Evolutionary conservation across 1,284 basidiomycete genomes (phyloP).

Genomic region (Uromyces viciae-fabae): DNA sequence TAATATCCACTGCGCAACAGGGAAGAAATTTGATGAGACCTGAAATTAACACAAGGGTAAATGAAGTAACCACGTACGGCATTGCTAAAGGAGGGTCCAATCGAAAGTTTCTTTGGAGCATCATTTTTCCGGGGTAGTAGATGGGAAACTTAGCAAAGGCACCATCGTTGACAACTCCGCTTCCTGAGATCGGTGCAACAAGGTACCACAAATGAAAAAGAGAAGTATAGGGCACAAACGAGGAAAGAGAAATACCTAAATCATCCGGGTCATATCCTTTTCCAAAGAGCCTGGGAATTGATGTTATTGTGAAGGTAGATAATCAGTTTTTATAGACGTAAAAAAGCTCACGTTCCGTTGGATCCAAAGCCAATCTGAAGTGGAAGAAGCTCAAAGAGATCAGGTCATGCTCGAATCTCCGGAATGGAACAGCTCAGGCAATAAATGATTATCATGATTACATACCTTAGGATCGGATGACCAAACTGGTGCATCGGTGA

Average conservation of each 20-base stretch:
- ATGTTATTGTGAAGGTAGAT: not conserved
- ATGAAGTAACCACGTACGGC: not conserved
- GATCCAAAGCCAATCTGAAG: slow-evolving; percentile 26
- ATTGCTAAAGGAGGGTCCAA: not conserved
- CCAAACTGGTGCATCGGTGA: slow-evolving; percentile 9
- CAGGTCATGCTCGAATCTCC: not conserved
- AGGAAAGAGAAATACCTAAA: not conserved
- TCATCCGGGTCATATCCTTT: slow-evolving; percentile 20
- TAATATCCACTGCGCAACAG: slow-evolving; percentile 17
- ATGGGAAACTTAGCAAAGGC: slow-evolving; percentile 25
- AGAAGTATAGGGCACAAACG: not conserved
- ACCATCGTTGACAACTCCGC: slow-evolving; percentile 32
- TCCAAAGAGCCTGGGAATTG: not conserved
- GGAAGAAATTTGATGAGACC: too few relatives aligned
- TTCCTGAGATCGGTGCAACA: not conserved
- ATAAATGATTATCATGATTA: too few relatives aligned
- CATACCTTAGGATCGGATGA: slow-evolving; percentile 31
- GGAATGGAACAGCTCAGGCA: too few relatives aligned
- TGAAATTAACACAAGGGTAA: not conserved
- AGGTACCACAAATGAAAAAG: not conserved
- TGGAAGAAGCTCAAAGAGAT: not conserved
- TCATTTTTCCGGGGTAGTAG: slow-evolving; percentile 15
- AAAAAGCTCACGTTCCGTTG: slow-evolving; percentile 15
- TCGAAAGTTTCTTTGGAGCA: slow-evolving; percentile 35
- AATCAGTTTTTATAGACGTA: not conserved